Evolutionary conservation across 345 rosid species (phyloP), one percentile per base, ranked within the genome.

Genomic region (Acer yangbiense): DNA sequence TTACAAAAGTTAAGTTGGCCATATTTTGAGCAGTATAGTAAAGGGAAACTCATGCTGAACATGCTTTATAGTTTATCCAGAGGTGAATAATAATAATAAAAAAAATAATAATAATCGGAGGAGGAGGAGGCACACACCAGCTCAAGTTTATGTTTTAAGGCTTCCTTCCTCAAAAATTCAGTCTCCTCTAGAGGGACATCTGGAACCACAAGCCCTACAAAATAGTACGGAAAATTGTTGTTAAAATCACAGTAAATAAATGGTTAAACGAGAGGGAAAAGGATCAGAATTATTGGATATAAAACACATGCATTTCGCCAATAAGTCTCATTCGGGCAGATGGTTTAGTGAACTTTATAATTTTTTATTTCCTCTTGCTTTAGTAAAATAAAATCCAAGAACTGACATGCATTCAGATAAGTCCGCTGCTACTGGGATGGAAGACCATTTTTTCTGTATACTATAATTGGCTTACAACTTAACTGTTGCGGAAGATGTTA

Each of bases 141-240:
- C 82, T 96, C 99, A 78, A 96, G 92, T 29, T 88, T 84, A 61
- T 90, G 78, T 87, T 89, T 91, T 20, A 71, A 57, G 77, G 99
- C 95, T 89, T 89, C 98, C 43, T 71, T 87, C 68, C 94, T 89
- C 82, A 96, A 78, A 79, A 82, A 67, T 77, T 90, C 92, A 57
- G 98, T 89, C 87, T 96, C 99, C 82, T 96, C 99, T 7, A 96
- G 81, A 76, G 98, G 98, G 79, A 96, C 97, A 85, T 96, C 99
- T 60, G 98, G 98, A 73, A 96, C 97, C 57, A 94, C 95, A 83
- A 96, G 97, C 71, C 92, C 99, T 90, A 84, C 75, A 76, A 82
- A 77, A 50, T 72, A 43, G 66, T 55, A 18, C 0, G 61, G 58
- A 77, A 66, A 77, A 66, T 39, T 43, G 44, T 44, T 55, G 14